phyloP scores from a whole-genome alignment of 768 basidiomycete genomes.

The Flagelloscypha sp. region DNA sequence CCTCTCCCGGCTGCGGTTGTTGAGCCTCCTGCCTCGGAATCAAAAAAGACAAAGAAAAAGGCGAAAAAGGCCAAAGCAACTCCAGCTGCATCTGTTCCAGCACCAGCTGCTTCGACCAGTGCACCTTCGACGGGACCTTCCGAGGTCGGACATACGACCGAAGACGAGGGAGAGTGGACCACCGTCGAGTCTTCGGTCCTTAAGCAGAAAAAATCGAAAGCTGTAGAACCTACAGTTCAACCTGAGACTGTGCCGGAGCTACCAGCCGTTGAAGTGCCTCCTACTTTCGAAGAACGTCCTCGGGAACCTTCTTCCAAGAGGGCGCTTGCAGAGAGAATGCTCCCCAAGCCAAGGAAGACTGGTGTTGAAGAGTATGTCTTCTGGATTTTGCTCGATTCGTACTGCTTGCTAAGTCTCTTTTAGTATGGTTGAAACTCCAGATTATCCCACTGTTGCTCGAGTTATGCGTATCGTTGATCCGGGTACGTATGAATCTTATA shows the following conservation, averaged over 20 bases:
- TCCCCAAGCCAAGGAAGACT: conserved; percentile 60
- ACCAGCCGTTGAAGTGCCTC: too few species aligned
- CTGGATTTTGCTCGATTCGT: neutral
- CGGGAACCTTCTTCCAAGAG: conserved; percentile 14
- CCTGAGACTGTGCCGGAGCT: too few species aligned
- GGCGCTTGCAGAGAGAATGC: conserved; percentile 53
- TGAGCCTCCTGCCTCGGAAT: conserved; percentile 1
- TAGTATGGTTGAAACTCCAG: too few species aligned
- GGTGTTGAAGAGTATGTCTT: conserved; percentile 59
- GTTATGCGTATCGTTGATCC: too few species aligned
- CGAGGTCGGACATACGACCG: neutral
- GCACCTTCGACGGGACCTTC: conserved; percentile 6
- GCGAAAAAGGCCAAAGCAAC: neutral
- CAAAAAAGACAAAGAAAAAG: neutral
- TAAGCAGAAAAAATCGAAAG: conserved; percentile 4
- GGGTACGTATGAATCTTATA: too few species aligned
- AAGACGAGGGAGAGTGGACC: conserved; percentile 1
- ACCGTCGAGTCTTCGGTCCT: conserved; percentile 5
- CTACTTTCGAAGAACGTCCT: too few species aligned
- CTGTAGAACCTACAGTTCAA: conserved; percentile 3
- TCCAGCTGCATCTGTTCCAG: neutral
- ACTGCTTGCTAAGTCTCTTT: conserved; percentile 1
- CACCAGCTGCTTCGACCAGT: conserved; percentile 2
- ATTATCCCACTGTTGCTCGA: too few species aligned
- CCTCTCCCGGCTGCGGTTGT: neutral